Evolutionary conservation across 2,329 filamentous ascomycete genomes (phyloP), one percentile per base, ranked within the genome.

Genomic region (Berkeleyomyces basicola): DNA sequence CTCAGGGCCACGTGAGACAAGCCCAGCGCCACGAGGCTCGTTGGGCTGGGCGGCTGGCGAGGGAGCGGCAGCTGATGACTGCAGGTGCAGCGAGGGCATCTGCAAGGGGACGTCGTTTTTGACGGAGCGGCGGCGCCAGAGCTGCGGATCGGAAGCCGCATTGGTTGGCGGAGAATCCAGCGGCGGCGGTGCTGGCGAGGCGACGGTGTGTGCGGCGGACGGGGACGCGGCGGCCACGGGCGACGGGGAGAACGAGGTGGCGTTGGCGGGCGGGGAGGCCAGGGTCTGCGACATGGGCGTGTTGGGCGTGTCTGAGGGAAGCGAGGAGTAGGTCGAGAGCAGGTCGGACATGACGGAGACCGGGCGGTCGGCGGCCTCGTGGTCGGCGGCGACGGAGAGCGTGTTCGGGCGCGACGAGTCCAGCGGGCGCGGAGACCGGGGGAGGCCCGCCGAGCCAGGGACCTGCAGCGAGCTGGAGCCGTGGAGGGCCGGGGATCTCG

Each of bases 51-150:
- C 23, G 23, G 23, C 23, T 23, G 23, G 23, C 31, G 49, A n/a
- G n/a, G n/a, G 39, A 31, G 33, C 4, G 7, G 33, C 4, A 7
- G n/a, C 39, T 39, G 51, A 7, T 39, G 51, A 16, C 3, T 55
- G 33, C 14, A 67, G 57, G 10, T 63, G 39, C 61, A 82, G 74
- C 63, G 77, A 74, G 7, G 78, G 70, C 3, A 82, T 73, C 57
- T 77, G 74, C 42, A 78, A 69, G 65, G 71, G 75, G 61, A 73
- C 73, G 61, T 80, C 77, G 62, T 73, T 73, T 68, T 78, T 81
- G 36, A 76, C 70, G 11, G 78, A 79, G 55, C 80, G 76, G 61
- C 80, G 74, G 63, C 75, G 74, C 79, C 79, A 82, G 55, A 76
- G 69, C 58, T 75, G 70, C 51, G 70, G 68, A 39, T 63, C 51